Evolutionary conservation across 768 basidiomycete genomes (phyloP).

Genomic region (Trametes cubensis): DNA sequence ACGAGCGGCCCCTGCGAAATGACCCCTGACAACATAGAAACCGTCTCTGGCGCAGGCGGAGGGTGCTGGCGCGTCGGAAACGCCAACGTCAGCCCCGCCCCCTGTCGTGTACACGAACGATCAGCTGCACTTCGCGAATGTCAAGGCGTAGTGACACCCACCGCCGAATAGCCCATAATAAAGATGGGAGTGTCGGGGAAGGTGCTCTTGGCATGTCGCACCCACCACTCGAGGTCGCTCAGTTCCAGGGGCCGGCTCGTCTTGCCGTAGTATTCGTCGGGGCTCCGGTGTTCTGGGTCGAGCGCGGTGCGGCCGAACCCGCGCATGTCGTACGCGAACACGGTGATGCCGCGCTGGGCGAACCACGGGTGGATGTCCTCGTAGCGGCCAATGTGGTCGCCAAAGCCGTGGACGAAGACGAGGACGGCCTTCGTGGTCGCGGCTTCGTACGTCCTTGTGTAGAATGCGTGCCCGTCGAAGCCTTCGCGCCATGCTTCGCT

Average conservation of each 20-base stretch:
- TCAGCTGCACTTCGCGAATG: not conserved
- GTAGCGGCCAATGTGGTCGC: slow-evolving; percentile 71
- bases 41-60: slow-evolving; percentile 36
- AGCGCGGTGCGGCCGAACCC: slow-evolving; percentile 68
- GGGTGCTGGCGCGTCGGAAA: slow-evolving; percentile 49
- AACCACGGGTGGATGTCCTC: slow-evolving; percentile 59
- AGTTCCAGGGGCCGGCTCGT: slow-evolving; percentile 62
- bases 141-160: slow-evolving; percentile 30
- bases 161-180: slow-evolving; percentile 77
- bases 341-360: slow-evolving; percentile 52
- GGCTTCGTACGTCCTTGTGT: slow-evolving; percentile 63
- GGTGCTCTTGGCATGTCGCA: slow-evolving; percentile 48
- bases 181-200: slow-evolving; percentile 56
- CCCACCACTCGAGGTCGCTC: slow-evolving; percentile 66
- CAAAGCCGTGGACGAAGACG: slow-evolving; percentile 77
- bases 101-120: slow-evolving; percentile 31
- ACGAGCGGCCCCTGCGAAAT: slow-evolving; percentile 70
- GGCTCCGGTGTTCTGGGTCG: slow-evolving; percentile 56
- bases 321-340: too few relatives aligned
- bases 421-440: slow-evolving; percentile 50
- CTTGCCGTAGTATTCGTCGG: slow-evolving; percentile 58
- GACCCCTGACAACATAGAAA: slow-evolving; percentile 55
- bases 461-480: slow-evolving; percentile 59
- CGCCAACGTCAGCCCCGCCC: slow-evolving; percentile 65
- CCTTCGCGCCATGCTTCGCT: slow-evolving; percentile 60